A percentile compares a stretch with the other conserved stretches of the same genome.
These are phyloP conservation scores for Ceratocystis destructans DNA, from an alignment of 2,329 filamentous ascomycete species.

Conservation along the genomic window DNA sequence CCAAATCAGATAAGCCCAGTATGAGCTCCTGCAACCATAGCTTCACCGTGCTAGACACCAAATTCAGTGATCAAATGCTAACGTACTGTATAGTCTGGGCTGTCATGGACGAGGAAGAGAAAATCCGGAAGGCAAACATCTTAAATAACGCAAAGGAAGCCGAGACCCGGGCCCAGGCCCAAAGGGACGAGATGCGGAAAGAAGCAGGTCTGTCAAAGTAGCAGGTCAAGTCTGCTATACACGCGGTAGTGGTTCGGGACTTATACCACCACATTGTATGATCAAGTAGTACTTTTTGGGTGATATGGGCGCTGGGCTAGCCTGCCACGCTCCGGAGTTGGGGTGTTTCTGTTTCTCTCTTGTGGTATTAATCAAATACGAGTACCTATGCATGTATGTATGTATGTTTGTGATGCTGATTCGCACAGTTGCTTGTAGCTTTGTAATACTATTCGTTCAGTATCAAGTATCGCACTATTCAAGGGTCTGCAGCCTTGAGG, in stretches of 20 bases:
- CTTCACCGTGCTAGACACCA: not conserved
- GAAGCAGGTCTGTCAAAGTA: constrained; percentile 34
- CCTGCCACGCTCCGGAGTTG: not conserved
- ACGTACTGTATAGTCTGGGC: constrained; percentile 32
- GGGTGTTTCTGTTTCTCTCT: not conserved
- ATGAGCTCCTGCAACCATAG: constrained; percentile 27
- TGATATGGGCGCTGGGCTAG: not conserved
- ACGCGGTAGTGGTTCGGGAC: not conserved
- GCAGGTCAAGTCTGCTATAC: not conserved
- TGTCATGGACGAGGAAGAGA: constrained; percentile 37
- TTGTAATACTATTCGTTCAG: not conserved
- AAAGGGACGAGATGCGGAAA: constrained; percentile 36
- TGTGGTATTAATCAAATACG: not conserved
- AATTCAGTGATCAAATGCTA: not conserved
- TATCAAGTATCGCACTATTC: not conserved
- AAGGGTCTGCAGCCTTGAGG: not conserved
- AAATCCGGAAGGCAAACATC: constrained; percentile 29
- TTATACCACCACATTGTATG: not conserved
- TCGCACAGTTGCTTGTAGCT: not conserved
- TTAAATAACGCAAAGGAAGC: constrained; percentile 27
- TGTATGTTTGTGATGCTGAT: too few species aligned
- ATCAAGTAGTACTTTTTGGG: not conserved
- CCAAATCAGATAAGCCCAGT: constrained; percentile 87
- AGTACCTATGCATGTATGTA: too few species aligned
- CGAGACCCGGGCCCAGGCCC: constrained; percentile 31